Percentiles rank a stretch among this genome's conserved stretches.
These are phyloP conservation scores for Hirsutella minnesotensis DNA, from an alignment of 2,329 filamentous ascomycete genomes.

Conservation along the genomic window DNA sequence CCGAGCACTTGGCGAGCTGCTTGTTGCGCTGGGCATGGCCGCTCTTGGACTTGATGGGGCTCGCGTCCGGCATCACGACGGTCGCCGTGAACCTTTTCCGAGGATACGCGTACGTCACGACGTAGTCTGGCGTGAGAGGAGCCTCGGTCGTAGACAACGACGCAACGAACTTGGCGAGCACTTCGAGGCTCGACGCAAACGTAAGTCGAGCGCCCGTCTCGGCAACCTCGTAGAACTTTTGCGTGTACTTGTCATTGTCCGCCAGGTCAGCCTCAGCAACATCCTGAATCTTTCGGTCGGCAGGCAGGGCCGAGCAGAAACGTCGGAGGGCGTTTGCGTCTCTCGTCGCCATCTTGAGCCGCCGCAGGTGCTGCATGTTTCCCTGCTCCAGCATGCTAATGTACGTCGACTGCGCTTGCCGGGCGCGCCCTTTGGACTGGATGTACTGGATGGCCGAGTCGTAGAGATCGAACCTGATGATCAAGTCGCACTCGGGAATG, in stretches of 20 bases:
- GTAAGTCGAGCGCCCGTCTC: slow-evolving; percentile 68
- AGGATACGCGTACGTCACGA: slow-evolving; percentile 34
- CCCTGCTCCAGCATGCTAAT: slow-evolving; percentile 69
- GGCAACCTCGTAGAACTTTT: slow-evolving; percentile 47
- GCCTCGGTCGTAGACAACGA: slow-evolving; percentile 34
- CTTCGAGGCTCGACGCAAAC: slow-evolving; percentile 58
- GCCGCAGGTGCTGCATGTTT: slow-evolving; percentile 48
- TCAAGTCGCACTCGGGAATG: slow-evolving; percentile 54
- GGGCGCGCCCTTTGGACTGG: slow-evolving; percentile 79
- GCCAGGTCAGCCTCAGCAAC: slow-evolving; percentile 7
- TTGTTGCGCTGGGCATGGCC: slow-evolving; percentile 60
- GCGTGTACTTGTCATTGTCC: slow-evolving; percentile 13
- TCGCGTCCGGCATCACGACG: slow-evolving; percentile 62
- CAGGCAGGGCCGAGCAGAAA: slow-evolving; percentile 66
- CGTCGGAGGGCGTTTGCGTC: slow-evolving; percentile 54
- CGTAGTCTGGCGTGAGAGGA: slow-evolving; percentile 40
- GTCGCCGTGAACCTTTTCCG: slow-evolving; percentile 60
- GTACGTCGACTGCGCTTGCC: slow-evolving; percentile 67
- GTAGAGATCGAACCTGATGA: slow-evolving; percentile 76
- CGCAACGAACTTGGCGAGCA: slow-evolving; percentile 63
- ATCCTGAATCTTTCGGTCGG: slow-evolving; percentile 47
- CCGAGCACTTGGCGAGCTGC: slow-evolving; percentile 71
- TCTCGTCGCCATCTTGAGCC: slow-evolving; percentile 46
- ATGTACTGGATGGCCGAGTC: slow-evolving; percentile 88
- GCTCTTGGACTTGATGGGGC: slow-evolving; percentile 54